phyloP scores from a whole-genome alignment of 2,329 filamentous ascomycete species.

The Madurella fahalii region DNA sequence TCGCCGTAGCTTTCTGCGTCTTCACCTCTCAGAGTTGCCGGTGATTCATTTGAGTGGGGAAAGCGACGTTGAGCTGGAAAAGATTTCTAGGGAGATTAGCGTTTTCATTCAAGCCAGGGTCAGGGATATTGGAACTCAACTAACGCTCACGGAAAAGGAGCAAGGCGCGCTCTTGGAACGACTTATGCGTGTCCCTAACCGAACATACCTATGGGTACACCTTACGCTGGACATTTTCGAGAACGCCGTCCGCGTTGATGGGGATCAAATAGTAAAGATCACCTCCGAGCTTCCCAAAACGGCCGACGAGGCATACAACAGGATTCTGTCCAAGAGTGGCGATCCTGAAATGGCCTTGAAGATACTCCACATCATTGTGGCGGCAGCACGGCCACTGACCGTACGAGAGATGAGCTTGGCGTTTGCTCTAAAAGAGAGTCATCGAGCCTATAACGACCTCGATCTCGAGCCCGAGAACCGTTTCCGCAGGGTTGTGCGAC shows the following conservation, averaged over 20 bases:
- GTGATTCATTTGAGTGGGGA: conserved; percentile 21
- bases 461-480: conserved; percentile 3
- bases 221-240: conserved; percentile 1
- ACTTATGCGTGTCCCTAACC: conserved; percentile 29
- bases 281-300: conserved; percentile 19
- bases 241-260: too few relatives aligned
- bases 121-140: neutral
- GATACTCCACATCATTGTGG: conserved; percentile 15
- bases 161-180: conserved; percentile 21
- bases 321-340: conserved; percentile 19
- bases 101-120: conserved; percentile 29
- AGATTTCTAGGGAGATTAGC: conserved; percentile 32
- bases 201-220: conserved; percentile 40
- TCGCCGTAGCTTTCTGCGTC: conserved; percentile 17
- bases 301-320: conserved; percentile 27
- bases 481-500: conserved; percentile 13
- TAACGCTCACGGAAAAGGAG: conserved; percentile 18
- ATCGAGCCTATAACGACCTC: conserved; percentile 1
- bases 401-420: conserved; percentile 21
- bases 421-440: conserved; percentile 1
- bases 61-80: conserved; percentile 26
- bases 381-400: conserved; percentile 18
- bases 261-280: too few relatives aligned
- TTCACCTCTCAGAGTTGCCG: neutral
- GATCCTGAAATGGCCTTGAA: conserved; percentile 3